Evolutionary conservation across 305 asterid genomes (phyloP).

Genomic region (Lippia alba): DNA sequence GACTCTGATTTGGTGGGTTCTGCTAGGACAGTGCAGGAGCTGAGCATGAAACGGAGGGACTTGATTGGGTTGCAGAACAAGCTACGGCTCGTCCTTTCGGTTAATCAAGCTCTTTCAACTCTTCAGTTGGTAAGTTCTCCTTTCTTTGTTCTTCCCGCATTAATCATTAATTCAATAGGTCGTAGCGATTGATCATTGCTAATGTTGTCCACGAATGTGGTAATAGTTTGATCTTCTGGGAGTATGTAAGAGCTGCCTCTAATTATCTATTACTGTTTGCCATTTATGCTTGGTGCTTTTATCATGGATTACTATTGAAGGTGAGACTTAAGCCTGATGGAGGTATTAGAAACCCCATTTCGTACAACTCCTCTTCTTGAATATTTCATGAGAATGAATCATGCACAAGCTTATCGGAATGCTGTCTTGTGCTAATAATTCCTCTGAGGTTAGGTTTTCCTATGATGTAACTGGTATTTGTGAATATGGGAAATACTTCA

Average conservation of each 20-base stretch:
- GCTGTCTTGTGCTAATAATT: too few relatives aligned
- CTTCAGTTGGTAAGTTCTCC: constrained; percentile 72
- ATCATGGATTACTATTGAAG: neutral
- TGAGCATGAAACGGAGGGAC: constrained; percentile 71
- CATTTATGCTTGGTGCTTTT: neutral
- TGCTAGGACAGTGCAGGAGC: constrained; percentile 84
- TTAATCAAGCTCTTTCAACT: constrained; percentile 92
- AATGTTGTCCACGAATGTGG: neutral
- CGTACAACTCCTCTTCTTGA: neutral
- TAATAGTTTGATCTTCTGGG: neutral
- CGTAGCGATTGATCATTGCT: constrained; percentile 1
- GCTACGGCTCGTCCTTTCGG: constrained; percentile 88
- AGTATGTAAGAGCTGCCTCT: neutral
- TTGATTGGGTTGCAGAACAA: constrained; percentile 78
- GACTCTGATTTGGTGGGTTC: constrained; percentile 86
- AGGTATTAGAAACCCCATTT: constrained; percentile 14
- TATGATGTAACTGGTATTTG: too few relatives aligned
- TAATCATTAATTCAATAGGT: constrained; percentile 6
- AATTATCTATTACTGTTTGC: neutral
- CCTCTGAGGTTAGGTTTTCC: too few relatives aligned
- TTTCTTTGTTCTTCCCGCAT: constrained; percentile 21
- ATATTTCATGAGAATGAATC: neutral
- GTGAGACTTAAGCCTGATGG: neutral
- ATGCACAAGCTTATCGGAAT: too few relatives aligned
- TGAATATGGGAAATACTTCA: too few relatives aligned